A percentile compares a stretch with the other conserved stretches of the same genome.
Conservation (phyloP, 495 filamentous ascomycete genomes). For the Aspergillus leporis region DNA sequence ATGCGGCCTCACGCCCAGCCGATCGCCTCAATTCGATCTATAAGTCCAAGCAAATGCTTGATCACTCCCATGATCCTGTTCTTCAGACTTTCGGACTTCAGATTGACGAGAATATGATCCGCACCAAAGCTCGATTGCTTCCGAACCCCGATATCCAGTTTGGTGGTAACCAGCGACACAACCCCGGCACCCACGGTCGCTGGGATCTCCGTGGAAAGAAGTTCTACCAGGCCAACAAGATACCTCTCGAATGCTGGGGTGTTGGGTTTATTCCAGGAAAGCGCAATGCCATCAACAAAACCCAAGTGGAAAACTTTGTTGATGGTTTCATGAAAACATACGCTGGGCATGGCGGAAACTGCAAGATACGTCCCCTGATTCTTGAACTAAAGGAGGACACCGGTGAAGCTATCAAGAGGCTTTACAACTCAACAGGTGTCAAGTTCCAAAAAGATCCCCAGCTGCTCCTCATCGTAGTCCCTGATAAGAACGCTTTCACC, state of each 20-base stretch:
- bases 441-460: conserved; percentile 52
- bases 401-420: conserved; percentile 51
- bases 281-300: conserved; percentile 38
- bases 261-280: conserved; percentile 55
- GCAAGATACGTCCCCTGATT: conserved; percentile 41
- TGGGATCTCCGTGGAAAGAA: conserved; percentile 85
- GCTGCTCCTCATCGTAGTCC: conserved; percentile 70
- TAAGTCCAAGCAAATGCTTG: conserved; percentile 62
- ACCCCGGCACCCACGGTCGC: conserved; percentile 63
- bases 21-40: conserved; percentile 63
- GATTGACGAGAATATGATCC: conserved; percentile 61
- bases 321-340: conserved; percentile 62
- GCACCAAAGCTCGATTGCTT: conserved; percentile 70
- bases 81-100: conserved; percentile 67
- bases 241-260: conserved; percentile 68
- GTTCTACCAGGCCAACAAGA: conserved; percentile 62
- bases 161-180: conserved; percentile 43
- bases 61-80: conserved; percentile 67
- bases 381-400: conserved; percentile 43
- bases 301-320: conserved; percentile 56
- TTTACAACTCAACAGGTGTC: conserved; percentile 51
- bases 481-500: conserved; percentile 58
- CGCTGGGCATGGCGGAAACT: conserved; percentile 66
- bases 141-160: conserved; percentile 70
- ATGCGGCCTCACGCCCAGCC: conserved; percentile 66